Evolutionary conservation across 495 filamentous ascomycete genomes (phyloP).

Genomic region (Neurospora pannonica): DNA sequence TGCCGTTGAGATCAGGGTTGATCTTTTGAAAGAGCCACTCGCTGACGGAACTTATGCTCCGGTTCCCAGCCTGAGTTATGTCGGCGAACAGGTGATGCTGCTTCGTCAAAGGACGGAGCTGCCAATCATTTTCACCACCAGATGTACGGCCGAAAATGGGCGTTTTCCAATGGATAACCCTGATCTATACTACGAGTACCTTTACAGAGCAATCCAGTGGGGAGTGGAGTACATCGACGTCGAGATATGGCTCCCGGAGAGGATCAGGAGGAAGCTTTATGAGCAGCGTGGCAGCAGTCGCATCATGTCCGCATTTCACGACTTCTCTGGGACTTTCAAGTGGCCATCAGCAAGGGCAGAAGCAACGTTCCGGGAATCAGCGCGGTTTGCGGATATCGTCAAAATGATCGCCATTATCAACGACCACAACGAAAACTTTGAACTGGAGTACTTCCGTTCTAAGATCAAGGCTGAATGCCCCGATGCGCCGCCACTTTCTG

Average conservation of each 20-base stretch:
- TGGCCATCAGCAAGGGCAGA: conserved; percentile 66
- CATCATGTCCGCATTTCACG: conserved; percentile 81
- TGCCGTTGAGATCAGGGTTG: conserved; percentile 73
- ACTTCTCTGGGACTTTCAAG: conserved; percentile 73
- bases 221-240: conserved; percentile 83
- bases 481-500: conserved; percentile 60
- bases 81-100: conserved; percentile 76
- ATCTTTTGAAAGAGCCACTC: conserved; percentile 67
- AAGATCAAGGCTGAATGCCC: conserved; percentile 57
- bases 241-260: conserved; percentile 74
- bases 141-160: conserved; percentile 71
- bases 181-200: conserved; percentile 61
- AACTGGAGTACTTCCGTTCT: conserved; percentile 78
- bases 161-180: conserved; percentile 76
- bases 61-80: conserved; percentile 70
- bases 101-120: conserved; percentile 72
- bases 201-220: conserved; percentile 73
- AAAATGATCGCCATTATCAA: conserved; percentile 82
- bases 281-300: conserved; percentile 63
- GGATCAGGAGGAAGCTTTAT: conserved; percentile 55
- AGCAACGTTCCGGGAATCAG: conserved; percentile 56
- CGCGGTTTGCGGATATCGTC: conserved; percentile 70
- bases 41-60: conserved; percentile 43
- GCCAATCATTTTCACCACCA: conserved; percentile 78
- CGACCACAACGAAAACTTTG: conserved; percentile 73